Base-by-base conservation (phyloP, 768 basidiomycete species). In the Leccinum pellstonianum region DNA sequence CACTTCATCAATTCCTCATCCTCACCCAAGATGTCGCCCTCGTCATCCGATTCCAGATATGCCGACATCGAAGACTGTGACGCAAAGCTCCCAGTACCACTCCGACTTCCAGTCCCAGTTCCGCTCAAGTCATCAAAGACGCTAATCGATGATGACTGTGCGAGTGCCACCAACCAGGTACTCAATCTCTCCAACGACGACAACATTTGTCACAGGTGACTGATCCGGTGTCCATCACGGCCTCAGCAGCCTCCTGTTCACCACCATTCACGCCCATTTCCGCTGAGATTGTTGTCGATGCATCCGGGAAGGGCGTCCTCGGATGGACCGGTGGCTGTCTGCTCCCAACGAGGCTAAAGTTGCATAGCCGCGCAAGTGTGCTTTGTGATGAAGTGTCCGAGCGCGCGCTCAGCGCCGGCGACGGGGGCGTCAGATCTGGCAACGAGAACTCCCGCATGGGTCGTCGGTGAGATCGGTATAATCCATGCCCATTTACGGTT, bases 401-500 rank as follows among this genome's bases (percentile, higher is more conserved):
- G 2, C 93, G 86, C 3, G 96, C 97, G 57, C 93, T 95, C 37
- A 99, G 81, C 0, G 96, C 90, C 0, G 97, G 97, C 1, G 95
- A 98, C 3, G 93, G 92, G 6, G 95, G 95, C 0, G 83, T 77
- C 7, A 92, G 72, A 69, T 92, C 90, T 0, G 95, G 95, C 3
- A 95, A 79, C 4, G 86, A 77, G 59, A 88, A 87, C 1, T 93
- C 90, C 54, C 84, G 85, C 12, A 98, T 77, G 0, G 93, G 87
- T 0, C 83, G 64, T 63, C 93, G 2, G 21, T 21, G 81, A 97
- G 95, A 73, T 98, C 96, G 1, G 95, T 97, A 72, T 84, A 99
- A 70, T 95, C 95, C 1, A 91, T 12, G 88, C 83, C 84, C 87
- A 89, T 70, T 92, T 93, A 54, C 88, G 85, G 70, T 94, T 83